phyloP scores from a whole-genome alignment of 352 stramenopile species.

The Phytophthora citricola region DNA sequence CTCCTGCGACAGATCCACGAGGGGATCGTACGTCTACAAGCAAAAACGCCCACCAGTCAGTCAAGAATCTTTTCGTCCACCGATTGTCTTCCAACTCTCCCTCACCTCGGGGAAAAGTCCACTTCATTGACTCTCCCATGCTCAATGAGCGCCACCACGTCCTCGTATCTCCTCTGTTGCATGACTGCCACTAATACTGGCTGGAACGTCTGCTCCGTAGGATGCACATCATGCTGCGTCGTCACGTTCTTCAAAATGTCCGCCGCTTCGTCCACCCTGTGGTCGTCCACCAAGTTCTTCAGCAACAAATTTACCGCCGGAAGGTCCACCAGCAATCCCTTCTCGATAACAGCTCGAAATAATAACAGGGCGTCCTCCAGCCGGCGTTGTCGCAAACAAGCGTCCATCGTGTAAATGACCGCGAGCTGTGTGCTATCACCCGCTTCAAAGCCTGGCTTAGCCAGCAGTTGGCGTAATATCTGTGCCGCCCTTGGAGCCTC shows the following conservation, averaged over 20 bases:
- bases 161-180: slow-evolving; percentile 51
- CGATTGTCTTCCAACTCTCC: not conserved
- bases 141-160: slow-evolving; percentile 59
- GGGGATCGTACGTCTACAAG: slow-evolving; percentile 65
- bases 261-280: slow-evolving; percentile 51
- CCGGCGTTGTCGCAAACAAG: slow-evolving; percentile 56
- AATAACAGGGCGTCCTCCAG: slow-evolving; percentile 59
- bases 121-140: slow-evolving; percentile 55
- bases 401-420: slow-evolving; percentile 72
- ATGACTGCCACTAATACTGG: slow-evolving; percentile 60
- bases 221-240: slow-evolving; percentile 53
- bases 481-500: slow-evolving; percentile 36
- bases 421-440: slow-evolving; percentile 73
- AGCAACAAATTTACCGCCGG: slow-evolving; percentile 59
- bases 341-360: slow-evolving; percentile 51
- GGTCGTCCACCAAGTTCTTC: slow-evolving; percentile 44
- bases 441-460: slow-evolving; percentile 38
- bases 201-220: slow-evolving; percentile 58
- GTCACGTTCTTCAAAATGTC: slow-evolving; percentile 49
- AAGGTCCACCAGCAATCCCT: slow-evolving; percentile 63
- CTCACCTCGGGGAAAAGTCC: slow-evolving; percentile 60
- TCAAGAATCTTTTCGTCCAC: not conserved
- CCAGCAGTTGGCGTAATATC: slow-evolving; percentile 41
- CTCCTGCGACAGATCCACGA: slow-evolving; percentile 62
- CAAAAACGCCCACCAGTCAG: not conserved